Evolutionary conservation across 805 yeast genomes (phyloP).

Genomic region (Saccharomycopsis lassenensis): DNA sequence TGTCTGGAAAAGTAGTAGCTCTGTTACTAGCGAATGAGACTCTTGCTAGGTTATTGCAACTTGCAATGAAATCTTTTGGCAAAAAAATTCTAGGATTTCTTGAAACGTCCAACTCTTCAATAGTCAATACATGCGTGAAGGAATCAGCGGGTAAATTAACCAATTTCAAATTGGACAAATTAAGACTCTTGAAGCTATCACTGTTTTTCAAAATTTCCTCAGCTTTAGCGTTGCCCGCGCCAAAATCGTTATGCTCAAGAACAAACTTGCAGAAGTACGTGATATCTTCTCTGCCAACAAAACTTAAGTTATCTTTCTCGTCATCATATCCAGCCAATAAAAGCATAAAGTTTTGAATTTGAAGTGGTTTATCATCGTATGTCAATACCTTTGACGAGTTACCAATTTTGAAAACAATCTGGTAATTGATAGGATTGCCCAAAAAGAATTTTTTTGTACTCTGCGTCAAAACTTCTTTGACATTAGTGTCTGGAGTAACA

Average conservation of each 20-base stretch:
- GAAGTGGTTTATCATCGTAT: slow-evolving; percentile 63
- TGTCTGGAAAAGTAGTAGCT: slow-evolving; percentile 61
- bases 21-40: slow-evolving; percentile 65
- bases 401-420: slow-evolving; percentile 66
- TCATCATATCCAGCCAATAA: slow-evolving; percentile 62
- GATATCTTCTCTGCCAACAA: slow-evolving; percentile 74
- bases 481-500: slow-evolving; percentile 68
- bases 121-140: slow-evolving; percentile 70
- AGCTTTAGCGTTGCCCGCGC: slow-evolving; percentile 43
- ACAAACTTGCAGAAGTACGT: slow-evolving; percentile 75
- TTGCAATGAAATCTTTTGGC: slow-evolving; percentile 69
- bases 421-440: slow-evolving; percentile 60
- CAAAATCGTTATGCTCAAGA: slow-evolving; percentile 49
- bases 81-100: slow-evolving; percentile 77
- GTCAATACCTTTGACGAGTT: slow-evolving; percentile 64
- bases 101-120: slow-evolving; percentile 71
- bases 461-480: slow-evolving; percentile 57
- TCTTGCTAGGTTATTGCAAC: slow-evolving; percentile 58
- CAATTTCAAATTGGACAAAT: slow-evolving; percentile 59
- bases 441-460: slow-evolving; percentile 72
- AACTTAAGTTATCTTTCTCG: slow-evolving; percentile 64
- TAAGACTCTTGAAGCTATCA: slow-evolving; percentile 60
- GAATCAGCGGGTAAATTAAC: slow-evolving; percentile 79
- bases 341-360: slow-evolving; percentile 63
- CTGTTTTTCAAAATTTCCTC: slow-evolving; percentile 35